Evolutionary conservation across 2,329 filamentous ascomycete genomes (phyloP), one percentile per base, ranked within the genome.

Genomic region (Chrysosporium keratinophilum): DNA sequence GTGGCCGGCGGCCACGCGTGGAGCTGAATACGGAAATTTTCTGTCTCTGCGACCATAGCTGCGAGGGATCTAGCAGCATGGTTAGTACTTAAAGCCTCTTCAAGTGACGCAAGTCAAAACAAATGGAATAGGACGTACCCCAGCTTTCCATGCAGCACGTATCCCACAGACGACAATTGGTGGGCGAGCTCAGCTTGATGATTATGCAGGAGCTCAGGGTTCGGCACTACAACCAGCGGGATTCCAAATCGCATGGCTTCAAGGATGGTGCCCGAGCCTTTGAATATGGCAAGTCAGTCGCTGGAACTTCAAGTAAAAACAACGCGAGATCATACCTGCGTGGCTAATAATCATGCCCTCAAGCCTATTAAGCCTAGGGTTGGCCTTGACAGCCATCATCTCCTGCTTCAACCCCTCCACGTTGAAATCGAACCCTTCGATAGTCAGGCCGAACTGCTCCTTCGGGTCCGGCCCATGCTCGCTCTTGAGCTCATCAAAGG

Each of bases 111-210:
- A 48, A n/a, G n/a, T 37, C 46, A 23, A 52, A 45, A 35, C 34
- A 40, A 34, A 31, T 14, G 39, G 5, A 6, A 54, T 10, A 44
- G 14, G 9, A 65, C 78, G 53, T 76, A 88, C 84, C 78, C 75
- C 41, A 88, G 71, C 51, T 76, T 73, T 10, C 85, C 86, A 61
- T 83, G 78, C n/a, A 90, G 76, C 2, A 88, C 81, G 69, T 94
- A 95, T 20, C 85, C 84, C 60, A 88, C 80, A 20, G 76, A 72
- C 33, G 85, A 80, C 54, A 97, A 78, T 60, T 87, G 83, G 48
- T 82, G 76, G 0, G 91, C 91, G 52, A 98, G 78, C 67, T 97
- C 88, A 17, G 82, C 78, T 69, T 98, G 93, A 66, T 98, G 93
- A 63, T 98, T 91, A 64, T 94, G 83, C 62, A 95, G 78, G 0